Base-by-base conservation (phyloP, 1,139 yeast species). In the Oligophagozyma castellii region DNA sequence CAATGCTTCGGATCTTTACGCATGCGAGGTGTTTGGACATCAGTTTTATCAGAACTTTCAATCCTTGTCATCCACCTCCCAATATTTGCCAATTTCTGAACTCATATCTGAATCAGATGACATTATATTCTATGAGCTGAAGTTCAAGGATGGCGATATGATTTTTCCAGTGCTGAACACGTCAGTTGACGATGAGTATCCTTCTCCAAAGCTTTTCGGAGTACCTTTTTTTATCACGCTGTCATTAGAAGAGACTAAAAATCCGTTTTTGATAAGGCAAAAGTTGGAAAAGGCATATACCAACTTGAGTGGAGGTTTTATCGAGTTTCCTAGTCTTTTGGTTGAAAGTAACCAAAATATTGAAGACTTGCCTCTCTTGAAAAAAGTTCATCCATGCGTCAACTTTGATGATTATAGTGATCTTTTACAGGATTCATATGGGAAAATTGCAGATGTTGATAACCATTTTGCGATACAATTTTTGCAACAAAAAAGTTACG, bases 21-120 rank as follows among this genome's bases (percentile, higher is more conserved):
- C 79, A 2, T 72, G 72, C 35, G 95, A 89, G 44, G 58, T 83
- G 5, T 83, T 74, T 56, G 72, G 71, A 34, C 63, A 69, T 35
- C 72, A 70, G 36, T 70, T 86, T 36, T 83, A 73, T 57, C 70
- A 65, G 32, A 73, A 77, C 46, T 77, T 75, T 50, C 83, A 75
- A 42, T 68, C 73, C 26, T 53, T 65, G 23, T 70, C 65, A 24
- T 65, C 72, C 0, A 69, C 66, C 37, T 59, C 73, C 15, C 63
- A 65, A 29, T 77, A 69, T 40, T 53, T 74, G 29, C 83, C 89
- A 1, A 65, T 83, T 5, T 65, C 79, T 22, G 92, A 79, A 36
- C 54, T 79, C 22, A 77, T 83, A 13, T 60, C 69, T 5, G 66
- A 63, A 10, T 58, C 63, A 22, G 95, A 84, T 45, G 67, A 65